Evolutionary conservation across 768 basidiomycete genomes (phyloP).

Genomic region (Roridomyces roridus): DNA sequence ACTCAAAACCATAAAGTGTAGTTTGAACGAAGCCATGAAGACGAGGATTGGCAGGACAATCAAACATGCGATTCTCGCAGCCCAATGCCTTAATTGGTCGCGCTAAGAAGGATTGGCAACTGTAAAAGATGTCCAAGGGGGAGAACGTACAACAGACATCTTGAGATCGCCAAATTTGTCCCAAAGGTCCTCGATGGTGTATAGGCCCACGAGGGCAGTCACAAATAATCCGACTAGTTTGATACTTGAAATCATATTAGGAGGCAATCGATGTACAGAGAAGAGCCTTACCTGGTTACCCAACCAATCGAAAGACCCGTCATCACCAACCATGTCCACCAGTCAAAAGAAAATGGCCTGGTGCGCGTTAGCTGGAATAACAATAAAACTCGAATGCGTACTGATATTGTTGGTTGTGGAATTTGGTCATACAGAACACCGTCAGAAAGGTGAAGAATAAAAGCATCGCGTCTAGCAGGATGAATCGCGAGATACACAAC

Average conservation of each 20-base stretch:
- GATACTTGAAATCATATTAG: conserved; percentile 57
- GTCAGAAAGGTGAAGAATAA: conserved; percentile 98
- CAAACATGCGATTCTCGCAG: conserved; percentile 81
- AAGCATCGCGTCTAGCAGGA: conserved; percentile 98
- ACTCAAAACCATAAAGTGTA: conserved; percentile 94
- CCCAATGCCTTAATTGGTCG: conserved; percentile 91
- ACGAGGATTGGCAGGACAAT: conserved; percentile 91
- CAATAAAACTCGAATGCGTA: conserved; percentile 44
- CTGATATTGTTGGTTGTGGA: conserved; percentile 97
- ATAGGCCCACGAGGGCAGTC: conserved; percentile 91
- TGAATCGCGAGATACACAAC: conserved; percentile 96
- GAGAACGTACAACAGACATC: conserved; percentile 79
- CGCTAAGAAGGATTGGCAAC: conserved; percentile 51
- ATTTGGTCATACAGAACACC: conserved; percentile 92
- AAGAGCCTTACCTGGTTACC: conserved; percentile 75
- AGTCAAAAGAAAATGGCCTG: conserved; percentile 93
- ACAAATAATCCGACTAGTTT: conserved; percentile 98
- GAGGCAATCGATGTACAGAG: neutral
- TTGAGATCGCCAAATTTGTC: conserved; percentile 96
- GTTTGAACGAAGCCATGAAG: conserved; percentile 94
- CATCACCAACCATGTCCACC: conserved; percentile 96
- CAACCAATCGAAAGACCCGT: conserved; percentile 96
- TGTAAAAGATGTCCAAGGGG: neutral
- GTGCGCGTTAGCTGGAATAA: conserved; percentile 17
- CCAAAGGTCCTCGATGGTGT: conserved; percentile 98